Conservation (phyloP, 2,329 filamentous ascomycete genomes). For the Kalaharituber pfeilii region DNA sequence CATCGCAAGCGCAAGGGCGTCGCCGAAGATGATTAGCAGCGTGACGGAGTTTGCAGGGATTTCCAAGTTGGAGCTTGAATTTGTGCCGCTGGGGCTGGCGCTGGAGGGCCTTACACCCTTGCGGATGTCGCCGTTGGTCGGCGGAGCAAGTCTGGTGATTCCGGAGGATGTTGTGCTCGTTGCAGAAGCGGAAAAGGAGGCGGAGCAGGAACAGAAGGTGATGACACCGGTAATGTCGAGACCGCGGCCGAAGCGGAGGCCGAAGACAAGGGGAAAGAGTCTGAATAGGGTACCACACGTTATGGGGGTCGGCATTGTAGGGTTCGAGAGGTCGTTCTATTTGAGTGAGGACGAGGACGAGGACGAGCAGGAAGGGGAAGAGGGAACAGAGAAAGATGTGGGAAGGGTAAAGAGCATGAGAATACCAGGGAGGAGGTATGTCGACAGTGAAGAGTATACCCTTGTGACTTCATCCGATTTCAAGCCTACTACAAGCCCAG, state of each 20-base stretch:
- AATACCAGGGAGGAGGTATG: no score
- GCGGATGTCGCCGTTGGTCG: not conserved
- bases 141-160: not conserved
- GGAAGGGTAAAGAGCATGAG: no score
- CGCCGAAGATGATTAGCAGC: not conserved
- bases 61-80: not conserved
- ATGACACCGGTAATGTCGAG: not conserved
- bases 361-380: no score
- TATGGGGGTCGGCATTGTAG: no score
- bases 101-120: not conserved
- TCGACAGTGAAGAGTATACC: no score
- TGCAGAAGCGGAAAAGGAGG: not conserved
- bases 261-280: not conserved
- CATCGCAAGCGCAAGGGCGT: not conserved
- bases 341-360: no score
- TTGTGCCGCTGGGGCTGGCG: not conserved
- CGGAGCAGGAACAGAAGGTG: not conserved
- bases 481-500: no score
- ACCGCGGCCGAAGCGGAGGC: not conserved
- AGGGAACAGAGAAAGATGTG: no score
- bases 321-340: no score
- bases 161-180: not conserved
- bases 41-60: not conserved
- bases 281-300: not conserved
- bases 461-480: no score